Conservation (phyloP, 495 filamentous ascomycete genomes). For the Hypoxylon crocopeplum region DNA sequence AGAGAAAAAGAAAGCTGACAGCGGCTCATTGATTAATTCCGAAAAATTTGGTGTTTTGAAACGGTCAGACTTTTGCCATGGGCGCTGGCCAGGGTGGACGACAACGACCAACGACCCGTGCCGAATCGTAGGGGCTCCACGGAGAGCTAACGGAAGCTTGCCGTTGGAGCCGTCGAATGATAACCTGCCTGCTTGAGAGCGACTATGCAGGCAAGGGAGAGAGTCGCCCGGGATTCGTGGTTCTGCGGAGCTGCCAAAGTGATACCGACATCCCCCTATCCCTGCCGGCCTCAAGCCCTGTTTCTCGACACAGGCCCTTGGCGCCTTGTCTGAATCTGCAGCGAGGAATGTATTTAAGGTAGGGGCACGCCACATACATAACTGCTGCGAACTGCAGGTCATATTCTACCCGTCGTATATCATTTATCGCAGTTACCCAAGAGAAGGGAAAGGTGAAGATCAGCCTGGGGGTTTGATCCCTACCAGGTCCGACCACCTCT, state of each 20-base stretch:
- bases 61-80: slow-evolving; percentile 16
- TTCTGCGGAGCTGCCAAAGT: slow-evolving; percentile 24
- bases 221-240: slow-evolving; percentile 16
- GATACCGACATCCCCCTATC: slow-evolving; percentile 13
- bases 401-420: slow-evolving; percentile 23
- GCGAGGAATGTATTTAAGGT: no score
- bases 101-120: slow-evolving; percentile 25
- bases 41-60: slow-evolving; percentile 21
- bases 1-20: slow-evolving; percentile 4
- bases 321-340: background rate
- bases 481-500: no score
- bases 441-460: no score
- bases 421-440: no score
- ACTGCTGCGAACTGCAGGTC: slow-evolving; percentile 13
- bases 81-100: slow-evolving; percentile 9
- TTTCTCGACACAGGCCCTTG: slow-evolving; percentile 4
- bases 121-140: slow-evolving; percentile 16
- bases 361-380: no score
- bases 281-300: slow-evolving; percentile 7
- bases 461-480: no score
- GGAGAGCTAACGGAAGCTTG: slow-evolving; percentile 28
- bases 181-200: slow-evolving; percentile 12
- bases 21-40: background rate
- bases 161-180: slow-evolving; percentile 35
- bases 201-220: slow-evolving; percentile 16